Base-by-base conservation (phyloP, 2,329 filamentous ascomycete species). In the Didymella pomorum region DNA sequence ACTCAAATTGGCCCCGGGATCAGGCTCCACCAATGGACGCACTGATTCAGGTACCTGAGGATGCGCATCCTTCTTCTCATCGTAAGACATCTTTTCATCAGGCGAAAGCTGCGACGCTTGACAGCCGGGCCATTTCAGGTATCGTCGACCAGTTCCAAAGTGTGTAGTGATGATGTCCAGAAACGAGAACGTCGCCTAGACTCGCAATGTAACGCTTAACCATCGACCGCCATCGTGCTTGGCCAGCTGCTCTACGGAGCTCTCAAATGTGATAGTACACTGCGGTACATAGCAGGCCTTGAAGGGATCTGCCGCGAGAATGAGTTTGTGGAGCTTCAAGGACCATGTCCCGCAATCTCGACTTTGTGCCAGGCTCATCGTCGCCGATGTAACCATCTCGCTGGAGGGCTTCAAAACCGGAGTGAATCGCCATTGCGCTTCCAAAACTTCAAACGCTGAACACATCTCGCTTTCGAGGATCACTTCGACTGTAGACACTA, bases 401-500 rank as follows among this genome's bases (percentile, higher is more conserved):
- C 29, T 16, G 12, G 12, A 14, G 11, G 14, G 7, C 29, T 31
- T 31, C 29, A 14, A 31, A 6, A 31, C 12, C 29, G 16, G 14
- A 11, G 29, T 12, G 5, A 16, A 16, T 31, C 4, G 29, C 3
- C 11, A 16, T 31, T 14, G 29, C 12, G 29, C 29, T 31, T 8
- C 11, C 29, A 31, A 3, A 12, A 31, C 29, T 16, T 6, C 12
- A 14, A 16, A 31, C 3, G 12, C 12, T 0, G 81, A 83, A 0
- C 83, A 81, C 0, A 43, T 48, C 21, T 49, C 29, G 6, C 44
- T 21, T 0, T 37, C 45, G 18, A 73, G 65, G 1, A 72, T 82
- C 2, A 87, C 87, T 66, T 72, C 87, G 2, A 86, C 84, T 0
- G 83, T 77, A 3, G 71, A 79, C 76, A 79, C 20, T 76, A 82